These are phyloP conservation scores for Aspergillus fructus DNA, from an alignment of 2,329 filamentous ascomycete genomes.

Conservation along the genomic window DNA sequence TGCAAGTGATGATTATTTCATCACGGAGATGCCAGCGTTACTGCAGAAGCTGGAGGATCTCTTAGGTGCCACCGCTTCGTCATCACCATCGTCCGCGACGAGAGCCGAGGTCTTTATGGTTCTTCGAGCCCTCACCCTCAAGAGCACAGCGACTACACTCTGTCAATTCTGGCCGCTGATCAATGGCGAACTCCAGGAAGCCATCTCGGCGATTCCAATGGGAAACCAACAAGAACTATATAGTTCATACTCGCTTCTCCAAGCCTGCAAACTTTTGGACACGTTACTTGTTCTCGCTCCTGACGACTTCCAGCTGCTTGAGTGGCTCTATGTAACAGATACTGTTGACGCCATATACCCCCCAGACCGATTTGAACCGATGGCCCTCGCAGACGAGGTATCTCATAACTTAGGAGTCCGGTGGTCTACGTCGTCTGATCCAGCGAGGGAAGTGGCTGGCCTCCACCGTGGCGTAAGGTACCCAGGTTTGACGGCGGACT, in stretches of 20 bases:
- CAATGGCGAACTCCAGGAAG: constrained; percentile 79
- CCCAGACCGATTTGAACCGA: constrained; percentile 64
- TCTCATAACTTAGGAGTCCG: constrained; percentile 68
- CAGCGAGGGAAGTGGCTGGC: constrained; percentile 30
- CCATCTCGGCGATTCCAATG: constrained; percentile 71
- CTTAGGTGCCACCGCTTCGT: constrained; percentile 76
- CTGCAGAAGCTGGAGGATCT: constrained; percentile 86
- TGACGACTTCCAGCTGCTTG: constrained; percentile 96
- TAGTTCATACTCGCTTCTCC: constrained; percentile 73
- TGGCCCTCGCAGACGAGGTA: constrained; percentile 80
- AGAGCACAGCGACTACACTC: constrained; percentile 75
- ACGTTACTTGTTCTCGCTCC: constrained; percentile 80
- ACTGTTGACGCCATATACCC: constrained; percentile 95
- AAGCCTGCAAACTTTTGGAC: constrained; percentile 92
- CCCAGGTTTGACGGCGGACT: constrained; percentile 45
- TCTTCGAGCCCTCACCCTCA: constrained; percentile 75
- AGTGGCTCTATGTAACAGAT: constrained; percentile 97
- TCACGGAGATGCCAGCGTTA: constrained; percentile 69
- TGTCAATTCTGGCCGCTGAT: constrained; percentile 87
- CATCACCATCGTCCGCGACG: constrained; percentile 87
- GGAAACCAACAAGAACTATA: constrained; percentile 73
- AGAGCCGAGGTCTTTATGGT: constrained; percentile 89
- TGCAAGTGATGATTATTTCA: constrained; percentile 74
- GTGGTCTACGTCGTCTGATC: constrained; percentile 23
- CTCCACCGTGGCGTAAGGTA: constrained; percentile 32